Percentiles rank a stretch among this genome's conserved stretches.
Evolutionary conservation across 2,329 filamentous ascomycete genomes (phyloP).

Genomic region (Tothia fuscella): DNA sequence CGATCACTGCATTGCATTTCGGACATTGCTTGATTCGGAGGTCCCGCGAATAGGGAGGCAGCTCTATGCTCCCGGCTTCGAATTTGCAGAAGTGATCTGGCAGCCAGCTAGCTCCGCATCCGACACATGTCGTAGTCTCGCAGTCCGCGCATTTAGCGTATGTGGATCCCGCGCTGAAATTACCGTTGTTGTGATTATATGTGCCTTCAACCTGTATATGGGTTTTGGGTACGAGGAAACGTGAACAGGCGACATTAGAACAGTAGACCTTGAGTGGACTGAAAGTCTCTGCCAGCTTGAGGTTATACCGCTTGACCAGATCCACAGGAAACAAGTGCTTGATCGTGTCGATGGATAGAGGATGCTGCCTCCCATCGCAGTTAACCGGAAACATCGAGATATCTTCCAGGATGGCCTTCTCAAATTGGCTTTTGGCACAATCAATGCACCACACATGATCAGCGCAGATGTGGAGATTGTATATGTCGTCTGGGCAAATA

Average conservation of each 20-base stretch:
- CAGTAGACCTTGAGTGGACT: background rate
- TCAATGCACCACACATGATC: constrained; percentile 5
- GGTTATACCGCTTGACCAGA: background rate
- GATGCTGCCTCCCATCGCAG: background rate
- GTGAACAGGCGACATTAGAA: background rate
- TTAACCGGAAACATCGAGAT: background rate
- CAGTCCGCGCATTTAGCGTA: background rate
- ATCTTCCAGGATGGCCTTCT: background rate
- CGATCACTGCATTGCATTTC: constrained; percentile 11
- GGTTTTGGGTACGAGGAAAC: background rate
- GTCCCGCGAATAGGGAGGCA: constrained; percentile 11
- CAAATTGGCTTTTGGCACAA: background rate
- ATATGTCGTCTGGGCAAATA: background rate
- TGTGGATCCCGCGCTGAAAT: background rate
- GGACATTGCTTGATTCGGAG: constrained; percentile 15
- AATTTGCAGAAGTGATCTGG: background rate
- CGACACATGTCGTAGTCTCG: background rate
- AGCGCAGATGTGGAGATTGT: background rate
- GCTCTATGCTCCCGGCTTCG: background rate
- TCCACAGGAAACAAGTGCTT: background rate
- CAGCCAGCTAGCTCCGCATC: background rate
- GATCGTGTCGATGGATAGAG: background rate
- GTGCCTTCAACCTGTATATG: background rate
- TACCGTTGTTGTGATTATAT: background rate
- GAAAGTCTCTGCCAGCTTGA: background rate